Evolutionary conservation across 805 yeast genomes (phyloP), one percentile per base, ranked within the genome.

Genomic region (Metschnikowia gruessii): DNA sequence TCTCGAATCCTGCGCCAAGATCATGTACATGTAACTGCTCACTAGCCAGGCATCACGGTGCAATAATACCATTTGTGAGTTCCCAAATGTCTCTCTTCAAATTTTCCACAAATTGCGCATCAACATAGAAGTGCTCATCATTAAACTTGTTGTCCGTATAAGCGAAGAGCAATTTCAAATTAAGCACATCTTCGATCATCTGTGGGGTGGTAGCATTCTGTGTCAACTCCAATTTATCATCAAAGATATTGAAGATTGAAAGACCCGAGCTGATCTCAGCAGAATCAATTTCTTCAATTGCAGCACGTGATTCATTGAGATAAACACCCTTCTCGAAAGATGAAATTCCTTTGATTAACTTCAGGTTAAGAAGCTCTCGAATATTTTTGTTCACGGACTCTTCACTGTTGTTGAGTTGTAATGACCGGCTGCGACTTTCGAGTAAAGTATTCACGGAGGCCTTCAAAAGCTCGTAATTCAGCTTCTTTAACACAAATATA

Each of bases 181-280:
- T 83, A 83, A 87, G 80, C 43, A 85, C 62, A 45, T 83, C 87
- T 40, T 82, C 83, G 3, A 70, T 52, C 1, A 63, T 58, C 11
- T 50, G 43, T 0, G 85, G 83, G 1, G 55, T 52, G 3, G 48
- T 47, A 1, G 80, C 79, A 55, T 77, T 62, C 2, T 59, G 58
- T 22, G 63, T 63, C 22, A 83, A 61, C 51, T 83, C 84, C 18
- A 80, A 58, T 56, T 81, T 79, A 51, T 74, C 70, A 58, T 85
- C 88, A 24, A 80, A 60, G 12, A 72, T 69, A 39, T 64, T 63
- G 51, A 65, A 69, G 3, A 80, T 69, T 3, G 77, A 74, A 21
- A 79, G 65, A 17, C 69, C 72, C 10, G 63, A 55, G 29, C 60
- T 45, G 42, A 58, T 53, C 16, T 56, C 56, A 22, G 54, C 57